phyloP scores from a whole-genome alignment of 2,329 filamentous ascomycete species.

The Botrytis cinerea region DNA sequence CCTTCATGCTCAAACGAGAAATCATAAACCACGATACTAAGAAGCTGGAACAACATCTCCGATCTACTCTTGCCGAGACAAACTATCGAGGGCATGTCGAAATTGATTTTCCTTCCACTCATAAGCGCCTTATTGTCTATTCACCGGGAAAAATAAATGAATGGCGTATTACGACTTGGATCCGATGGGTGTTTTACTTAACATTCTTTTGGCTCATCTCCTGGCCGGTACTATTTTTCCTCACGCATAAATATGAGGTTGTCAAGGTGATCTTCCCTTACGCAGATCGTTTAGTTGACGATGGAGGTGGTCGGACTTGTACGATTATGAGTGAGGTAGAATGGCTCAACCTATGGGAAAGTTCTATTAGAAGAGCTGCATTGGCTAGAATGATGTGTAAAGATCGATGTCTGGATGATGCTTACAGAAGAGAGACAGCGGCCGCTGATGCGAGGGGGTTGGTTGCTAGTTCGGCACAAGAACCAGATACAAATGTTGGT shows the following conservation, averaged over 20 bases:
- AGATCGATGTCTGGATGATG: conserved; percentile 57
- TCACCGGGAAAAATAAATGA: conserved; percentile 60
- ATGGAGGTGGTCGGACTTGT: conserved; percentile 27
- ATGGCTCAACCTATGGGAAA: conserved; percentile 64
- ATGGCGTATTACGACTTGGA: conserved; percentile 64
- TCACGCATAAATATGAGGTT: conserved; percentile 58
- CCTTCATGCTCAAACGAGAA: conserved; percentile 53
- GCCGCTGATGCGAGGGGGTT: conserved; percentile 36
- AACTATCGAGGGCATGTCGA: conserved; percentile 65
- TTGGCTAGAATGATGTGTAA: conserved; percentile 50
- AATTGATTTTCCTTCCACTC: conserved; percentile 60
- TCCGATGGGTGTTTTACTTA: conserved; percentile 64
- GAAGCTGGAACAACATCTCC: conserved; percentile 53
- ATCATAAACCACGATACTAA: conserved; percentile 63
- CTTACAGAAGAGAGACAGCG: conserved; percentile 53
- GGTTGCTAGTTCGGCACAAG: conserved; percentile 22
- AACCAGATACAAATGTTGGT: conserved; percentile 37
- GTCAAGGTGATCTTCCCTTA: conserved; percentile 54
- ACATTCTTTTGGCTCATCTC: conserved; percentile 68
- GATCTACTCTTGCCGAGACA: conserved; percentile 60
- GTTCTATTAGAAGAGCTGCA: conserved; percentile 60
- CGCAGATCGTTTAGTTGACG: conserved; percentile 28
- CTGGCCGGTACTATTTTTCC: conserved; percentile 70
- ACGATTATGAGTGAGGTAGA: conserved; percentile 48
- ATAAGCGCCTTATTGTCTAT: conserved; percentile 61